Base-by-base conservation (phyloP, 192 early-diverging fungal species). In the Coemansia biformis region DNA sequence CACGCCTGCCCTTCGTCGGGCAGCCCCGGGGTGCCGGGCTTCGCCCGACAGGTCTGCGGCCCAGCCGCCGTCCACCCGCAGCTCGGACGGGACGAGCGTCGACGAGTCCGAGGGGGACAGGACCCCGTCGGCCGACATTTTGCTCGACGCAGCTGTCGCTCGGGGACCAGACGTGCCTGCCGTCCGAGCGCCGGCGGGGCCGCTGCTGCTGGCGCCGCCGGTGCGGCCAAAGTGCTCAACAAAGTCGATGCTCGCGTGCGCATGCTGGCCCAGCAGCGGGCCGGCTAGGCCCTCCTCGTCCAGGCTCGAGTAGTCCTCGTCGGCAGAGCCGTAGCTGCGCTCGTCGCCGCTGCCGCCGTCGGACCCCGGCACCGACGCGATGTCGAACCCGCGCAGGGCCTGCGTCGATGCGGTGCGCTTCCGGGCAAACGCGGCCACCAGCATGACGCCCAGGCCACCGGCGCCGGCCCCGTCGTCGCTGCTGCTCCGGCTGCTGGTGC, bases 351-450 rank as follows among this genome's bases (percentile, higher is more conserved):
- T 38, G 19, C 42, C 46, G 30, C 24, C 39, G 21, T 41, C 43
- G 4, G 49, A 47, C 9, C 33, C 63, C 2, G 30, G 15, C 8
- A 15, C 29, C 28, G 58, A 49, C 4, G 46, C 46, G 32, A 72
- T 64, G 52, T 72, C 57, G 14, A 72, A 65, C 4, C 47, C 53
- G 29, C 34, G 57, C 43, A 72, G 40, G 9, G 68, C 68, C 53
- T 72, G 57, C 19, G 48, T 72, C 4, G 68, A 72, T 14, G 68
- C 68, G 8, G 68, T 64, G 48, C 68, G 68, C 48, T 52, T 59
- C 9, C 56, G 26, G 7, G 32, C 16, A 37, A 64, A 60, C 11
- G 38, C 18, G 3, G 68, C 49, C 45, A 41, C 31, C 40, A 47
- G 36, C 13, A 23, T 4, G 9, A 9, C 43, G 16, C 43, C 26